Percentiles rank a stretch among this genome's conserved stretches.
Evolutionary conservation across 352 stramenopile species (phyloP).

Genomic region (Pythium sukuiense): DNA sequence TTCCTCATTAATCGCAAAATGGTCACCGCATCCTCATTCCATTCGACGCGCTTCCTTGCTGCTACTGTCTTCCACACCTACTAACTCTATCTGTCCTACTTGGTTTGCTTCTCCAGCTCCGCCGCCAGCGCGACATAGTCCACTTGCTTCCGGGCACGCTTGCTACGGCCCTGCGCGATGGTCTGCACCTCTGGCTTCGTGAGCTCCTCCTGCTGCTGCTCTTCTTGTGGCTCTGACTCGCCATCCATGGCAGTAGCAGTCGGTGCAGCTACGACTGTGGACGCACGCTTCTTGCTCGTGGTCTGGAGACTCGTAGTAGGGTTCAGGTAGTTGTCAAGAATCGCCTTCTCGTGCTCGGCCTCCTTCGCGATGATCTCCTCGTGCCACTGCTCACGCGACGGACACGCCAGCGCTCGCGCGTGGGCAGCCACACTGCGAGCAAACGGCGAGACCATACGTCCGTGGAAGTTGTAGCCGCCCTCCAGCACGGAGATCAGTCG

Average conservation of each 20-base stretch:
- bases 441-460: conserved; percentile 79
- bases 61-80: not conserved
- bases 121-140: conserved; percentile 39
- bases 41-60: not conserved
- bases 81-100: conserved; percentile 6
- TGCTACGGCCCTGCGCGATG: conserved; percentile 21
- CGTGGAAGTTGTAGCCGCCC: conserved; percentile 87
- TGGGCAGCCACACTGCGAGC: conserved; percentile 76
- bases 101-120: conserved; percentile 22
- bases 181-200: not conserved
- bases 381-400: conserved; percentile 48
- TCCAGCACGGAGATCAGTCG: conserved; percentile 84
- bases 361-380: conserved; percentile 50
- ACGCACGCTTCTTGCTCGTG: conserved; percentile 9
- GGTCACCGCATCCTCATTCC: not conserved
- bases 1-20: not conserved
- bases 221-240: not conserved
- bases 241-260: not conserved
- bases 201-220: not conserved
- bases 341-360: conserved; percentile 41
- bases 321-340: conserved; percentile 53
- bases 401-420: conserved; percentile 54
- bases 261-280: not conserved
- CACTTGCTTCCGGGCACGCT: conserved; percentile 35
- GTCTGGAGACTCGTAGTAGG: conserved; percentile 6